Base-by-base conservation (phyloP, 305 asterid species). In the Rubia balearica region DNA sequence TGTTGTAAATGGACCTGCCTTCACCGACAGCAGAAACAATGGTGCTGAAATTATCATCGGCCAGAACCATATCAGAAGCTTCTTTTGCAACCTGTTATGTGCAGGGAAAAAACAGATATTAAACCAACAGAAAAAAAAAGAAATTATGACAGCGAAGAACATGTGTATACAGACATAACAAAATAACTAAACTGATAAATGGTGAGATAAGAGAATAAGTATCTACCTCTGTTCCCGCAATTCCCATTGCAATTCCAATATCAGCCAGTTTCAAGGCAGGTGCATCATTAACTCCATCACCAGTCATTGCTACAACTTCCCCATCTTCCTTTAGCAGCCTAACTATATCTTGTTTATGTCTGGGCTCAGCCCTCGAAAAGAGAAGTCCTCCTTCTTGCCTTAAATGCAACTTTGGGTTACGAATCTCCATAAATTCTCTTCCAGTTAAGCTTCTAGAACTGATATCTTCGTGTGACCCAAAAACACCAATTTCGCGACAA, bases 1-100 rank as follows among this genome's bases (percentile, higher is more conserved):
- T 95, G 85, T 95, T 95, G 88, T 95, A 91, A 72, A 95, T 95
- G 74, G 99, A 95, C 77, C 99, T 88, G 81, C 99, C 99, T 88
- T 95, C 99, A 68, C 99, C 97, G 84, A 95, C 98, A 70, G 99
- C 99, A 61, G 96, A 70, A 81, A 95, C 99, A 71, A 95, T 95
- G 21, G 99, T 86, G 82, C 97, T 90, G 83, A 95, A 95, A 74
- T 95, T 95, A 77, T 95, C 99, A 78, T 95, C 99, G n/a, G 98
- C 98, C 73, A 95, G 77, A 73, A 95, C 98, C 99, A 95, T 95
- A 85, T 95, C 99, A 41, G 99, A 88, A 65, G 98, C 99, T 86
- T 94, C 99, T 86, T 89, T 94, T 62, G 99, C 99, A 72, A 94
- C 99, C 99, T 95, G 80, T 48, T 67, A 81, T 4, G 30, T 72